Base-by-base conservation (phyloP, 2,329 filamentous ascomycete species). In the Fusarium camptoceras region DNA sequence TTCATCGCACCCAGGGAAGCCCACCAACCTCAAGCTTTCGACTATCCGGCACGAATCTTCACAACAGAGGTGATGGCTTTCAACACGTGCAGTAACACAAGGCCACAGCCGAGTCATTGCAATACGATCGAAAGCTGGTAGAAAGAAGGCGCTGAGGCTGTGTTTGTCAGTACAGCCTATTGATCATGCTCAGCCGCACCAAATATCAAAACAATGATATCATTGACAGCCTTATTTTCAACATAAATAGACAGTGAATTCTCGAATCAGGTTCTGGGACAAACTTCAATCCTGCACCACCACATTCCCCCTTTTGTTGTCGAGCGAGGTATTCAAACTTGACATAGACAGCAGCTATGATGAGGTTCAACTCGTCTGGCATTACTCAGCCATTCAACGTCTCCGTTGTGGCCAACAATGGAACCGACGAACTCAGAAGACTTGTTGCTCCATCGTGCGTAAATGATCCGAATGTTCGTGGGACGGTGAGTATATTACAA, bases 131-230 rank as follows among this genome's bases (percentile, higher is more conserved):
- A 30, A 30, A 30, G 0, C 28, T 7, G 28, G 28, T 15, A 30
- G 14, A 30, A 30, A 30, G 6, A 8, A 34, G 31, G 16, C 5
- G 31, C 8, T 10, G 31, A 18, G 31, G 31, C 31, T 34, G 8
- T 34, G 31, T 34, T 6, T 18, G 6, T 15, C 28, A 7, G 6
- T 8, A 30, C 28, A 30, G 1, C 28, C 28, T 30, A 14, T 1
- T 15, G 15, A 15, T 30, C 14, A 30, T 30, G 2, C 8, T 34
- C 16, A 18, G 16, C 16, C 31, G 1, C 31, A 18, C 16, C 8
- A 20, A 3, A 22, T 1, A 2, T 48, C 15, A 18, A 18, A 12
- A 3, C 9, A 15, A 5, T 0, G 3, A 8, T 7, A 24, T 16
- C 6, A 48, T 24, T 31, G 15, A 28, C 3, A 2, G 28, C 20